These are phyloP conservation scores for Sugiyamaella floridensis DNA, from an alignment of 805 yeast genomes.

Conservation along the genomic window DNA sequence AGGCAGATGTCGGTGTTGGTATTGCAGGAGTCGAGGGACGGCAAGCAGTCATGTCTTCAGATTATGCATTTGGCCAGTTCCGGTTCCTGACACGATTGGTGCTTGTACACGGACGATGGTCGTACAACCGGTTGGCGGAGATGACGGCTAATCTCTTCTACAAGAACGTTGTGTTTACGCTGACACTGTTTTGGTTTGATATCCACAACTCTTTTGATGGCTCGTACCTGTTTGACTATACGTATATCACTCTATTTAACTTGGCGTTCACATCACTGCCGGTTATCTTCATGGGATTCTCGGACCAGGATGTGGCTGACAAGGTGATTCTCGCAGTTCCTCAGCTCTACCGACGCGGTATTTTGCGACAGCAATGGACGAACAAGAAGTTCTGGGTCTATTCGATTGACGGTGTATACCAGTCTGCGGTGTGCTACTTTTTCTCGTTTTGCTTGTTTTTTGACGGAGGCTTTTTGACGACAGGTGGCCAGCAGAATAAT, in stretches of 20 bases:
- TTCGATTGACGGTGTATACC: slow-evolving; percentile 65
- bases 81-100: slow-evolving; percentile 57
- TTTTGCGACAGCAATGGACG: slow-evolving; percentile 57
- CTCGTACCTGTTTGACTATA: slow-evolving; percentile 68
- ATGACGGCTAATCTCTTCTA: slow-evolving; percentile 75
- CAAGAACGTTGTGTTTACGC: slow-evolving; percentile 66
- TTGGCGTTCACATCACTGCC: slow-evolving; percentile 78
- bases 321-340: slow-evolving; percentile 61
- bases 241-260: slow-evolving; percentile 71
- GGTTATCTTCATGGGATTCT: slow-evolving; percentile 60
- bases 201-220: slow-evolving; percentile 65
- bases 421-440: slow-evolving; percentile 61
- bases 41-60: slow-evolving; percentile 82
- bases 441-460: slow-evolving; percentile 56
- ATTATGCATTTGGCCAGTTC: slow-evolving; percentile 77
- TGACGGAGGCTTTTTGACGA: slow-evolving; percentile 37
- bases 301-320: slow-evolving; percentile 72
- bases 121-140: slow-evolving; percentile 64
- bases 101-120: slow-evolving; percentile 80
- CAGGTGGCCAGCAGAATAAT: slow-evolving; percentile 47
- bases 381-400: slow-evolving; percentile 51
- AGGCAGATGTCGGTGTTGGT: slow-evolving; percentile 80
- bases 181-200: slow-evolving; percentile 74
- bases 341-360: slow-evolving; percentile 61
- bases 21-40: slow-evolving; percentile 85